These are phyloP conservation scores for Xylaria sp. DNA, from an alignment of 495 filamentous ascomycete species.

Conservation along the genomic window DNA sequence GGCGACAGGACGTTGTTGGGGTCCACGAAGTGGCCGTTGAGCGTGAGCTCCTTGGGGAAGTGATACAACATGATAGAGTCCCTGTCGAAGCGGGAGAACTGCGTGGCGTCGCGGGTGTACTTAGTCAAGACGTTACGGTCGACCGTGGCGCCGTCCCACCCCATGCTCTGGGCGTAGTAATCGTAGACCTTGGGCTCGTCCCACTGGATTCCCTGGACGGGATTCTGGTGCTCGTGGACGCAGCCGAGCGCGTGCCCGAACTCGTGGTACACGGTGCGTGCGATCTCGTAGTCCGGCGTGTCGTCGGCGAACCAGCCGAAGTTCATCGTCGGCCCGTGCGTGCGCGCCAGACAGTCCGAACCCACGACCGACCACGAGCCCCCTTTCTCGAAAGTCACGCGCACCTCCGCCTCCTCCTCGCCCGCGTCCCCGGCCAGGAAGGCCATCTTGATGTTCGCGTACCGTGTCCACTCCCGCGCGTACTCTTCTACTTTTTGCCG, in stretches of 20 bases:
- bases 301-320: conserved; percentile 29
- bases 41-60: conserved; percentile 3
- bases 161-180: conserved; percentile 1
- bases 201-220: conserved; percentile 30
- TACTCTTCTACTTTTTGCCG: conserved; percentile 28
- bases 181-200: conserved; percentile 28
- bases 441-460: conserved; percentile 34
- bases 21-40: neutral
- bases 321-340: conserved; percentile 6
- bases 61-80: conserved; percentile 17
- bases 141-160: neutral
- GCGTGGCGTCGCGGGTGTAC: neutral
- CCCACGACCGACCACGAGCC: conserved; percentile 17
- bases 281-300: conserved; percentile 28
- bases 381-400: conserved; percentile 11
- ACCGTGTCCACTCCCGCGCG: conserved; percentile 29
- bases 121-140: conserved; percentile 3
- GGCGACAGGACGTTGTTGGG: conserved; percentile 22
- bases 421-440: conserved; percentile 30
- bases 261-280: conserved; percentile 34
- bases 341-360: neutral
- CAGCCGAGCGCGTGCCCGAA: conserved; percentile 41
- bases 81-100: conserved; percentile 3
- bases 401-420: conserved; percentile 4
- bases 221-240: conserved; percentile 37